Percentiles rank a stretch among this genome's conserved stretches.
Evolutionary conservation across 345 rosid species (phyloP).

Genomic region (Pistacia vera): DNA sequence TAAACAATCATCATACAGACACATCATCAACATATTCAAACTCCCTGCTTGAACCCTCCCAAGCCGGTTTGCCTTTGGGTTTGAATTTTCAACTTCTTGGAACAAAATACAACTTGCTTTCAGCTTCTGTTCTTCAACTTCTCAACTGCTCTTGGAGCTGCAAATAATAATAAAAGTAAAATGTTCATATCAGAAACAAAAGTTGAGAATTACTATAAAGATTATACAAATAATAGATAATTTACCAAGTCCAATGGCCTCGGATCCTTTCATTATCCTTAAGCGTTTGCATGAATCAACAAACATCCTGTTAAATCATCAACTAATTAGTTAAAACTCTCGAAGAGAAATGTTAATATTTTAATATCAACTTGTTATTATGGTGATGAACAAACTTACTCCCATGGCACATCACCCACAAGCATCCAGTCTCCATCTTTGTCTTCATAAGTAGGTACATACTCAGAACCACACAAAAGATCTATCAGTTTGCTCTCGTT

Average conservation of each 20-base stretch:
- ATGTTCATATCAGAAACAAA: background rate
- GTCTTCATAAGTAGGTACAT: slow-evolving; percentile 82
- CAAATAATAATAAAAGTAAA: background rate
- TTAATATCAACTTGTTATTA: no score
- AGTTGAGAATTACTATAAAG: background rate
- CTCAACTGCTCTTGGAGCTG: slow-evolving; percentile 82
- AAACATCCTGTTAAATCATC: slow-evolving; percentile 51
- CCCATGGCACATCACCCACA: slow-evolving; percentile 95
- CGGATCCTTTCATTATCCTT: slow-evolving; percentile 79
- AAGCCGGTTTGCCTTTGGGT: slow-evolving; percentile 47
- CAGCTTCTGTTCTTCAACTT: slow-evolving; percentile 84
- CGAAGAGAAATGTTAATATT: no score
- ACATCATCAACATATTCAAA: slow-evolving; percentile 39
- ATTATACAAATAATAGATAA: slow-evolving; percentile 10
- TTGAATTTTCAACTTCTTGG: slow-evolving; percentile 14
- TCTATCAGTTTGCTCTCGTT: slow-evolving; percentile 80
- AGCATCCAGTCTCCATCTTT: slow-evolving; percentile 97
- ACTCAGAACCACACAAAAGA: slow-evolving; percentile 76
- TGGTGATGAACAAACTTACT: slow-evolving; percentile 42
- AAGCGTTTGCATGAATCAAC: slow-evolving; percentile 79
- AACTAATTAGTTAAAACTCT: no score
- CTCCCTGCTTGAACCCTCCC: slow-evolving; percentile 52
- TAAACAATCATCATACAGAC: slow-evolving; percentile 15
- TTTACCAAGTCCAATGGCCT: slow-evolving; percentile 86
- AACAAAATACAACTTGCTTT: slow-evolving; percentile 11